Evolutionary conservation across 768 basidiomycete species (phyloP).

Genomic region (Amanita fuliginea): DNA sequence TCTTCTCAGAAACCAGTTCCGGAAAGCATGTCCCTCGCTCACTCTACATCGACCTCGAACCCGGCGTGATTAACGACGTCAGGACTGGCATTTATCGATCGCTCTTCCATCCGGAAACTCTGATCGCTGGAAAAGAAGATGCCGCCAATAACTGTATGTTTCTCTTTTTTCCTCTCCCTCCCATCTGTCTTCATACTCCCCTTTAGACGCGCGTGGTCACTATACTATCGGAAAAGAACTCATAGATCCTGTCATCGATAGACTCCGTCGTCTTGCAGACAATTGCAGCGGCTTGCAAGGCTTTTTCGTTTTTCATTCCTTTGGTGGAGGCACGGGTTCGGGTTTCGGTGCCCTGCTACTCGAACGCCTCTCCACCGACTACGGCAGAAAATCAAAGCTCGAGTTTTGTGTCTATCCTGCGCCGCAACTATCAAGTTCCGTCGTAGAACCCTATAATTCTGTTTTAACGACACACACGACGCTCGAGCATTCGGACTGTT

Average conservation of each 20-base stretch:
- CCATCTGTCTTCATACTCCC: conserved; percentile 9
- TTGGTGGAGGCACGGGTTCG: conserved; percentile 98
- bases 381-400: conserved; percentile 98
- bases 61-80: conserved; percentile 92
- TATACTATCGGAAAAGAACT: conserved; percentile 98
- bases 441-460: conserved; percentile 98
- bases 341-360: conserved; percentile 95
- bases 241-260: conserved; percentile 94
- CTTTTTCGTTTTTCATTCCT: conserved; percentile 99
- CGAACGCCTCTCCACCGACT: conserved; percentile 92
- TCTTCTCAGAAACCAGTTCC: conserved; percentile 91
- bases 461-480: conserved; percentile 97
- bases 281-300: conserved; percentile 96
- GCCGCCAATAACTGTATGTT: conserved; percentile 95
- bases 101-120: conserved; percentile 95
- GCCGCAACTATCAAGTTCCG: conserved; percentile 85
- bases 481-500: conserved; percentile 97
- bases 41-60: conserved; percentile 93
- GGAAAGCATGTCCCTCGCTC: conserved; percentile 96
- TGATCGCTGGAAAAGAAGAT: conserved; percentile 97
- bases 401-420: conserved; percentile 98
- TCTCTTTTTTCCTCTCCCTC: conserved; percentile 9
- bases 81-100: conserved; percentile 85
- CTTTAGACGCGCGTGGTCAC: conserved; percentile 88
- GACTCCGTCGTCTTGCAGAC: conserved; percentile 87